Percentiles rank a stretch among this genome's conserved stretches.
phyloP scores from a whole-genome alignment of 768 basidiomycete species.

The Termitomyces sp. region DNA sequence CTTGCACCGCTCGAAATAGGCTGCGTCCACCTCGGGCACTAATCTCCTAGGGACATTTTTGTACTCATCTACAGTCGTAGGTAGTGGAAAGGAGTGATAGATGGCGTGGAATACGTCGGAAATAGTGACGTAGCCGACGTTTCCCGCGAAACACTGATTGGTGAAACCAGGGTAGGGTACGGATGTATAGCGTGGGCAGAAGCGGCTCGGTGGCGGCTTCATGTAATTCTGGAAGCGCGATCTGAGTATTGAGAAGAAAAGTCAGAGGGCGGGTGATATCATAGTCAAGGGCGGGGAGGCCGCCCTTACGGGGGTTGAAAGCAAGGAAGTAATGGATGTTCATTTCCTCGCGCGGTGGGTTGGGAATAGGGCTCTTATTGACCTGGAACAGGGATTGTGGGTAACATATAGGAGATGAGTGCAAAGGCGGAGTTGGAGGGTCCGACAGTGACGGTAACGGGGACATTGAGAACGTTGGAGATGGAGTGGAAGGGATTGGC shows the following conservation, averaged over 20 bases:
- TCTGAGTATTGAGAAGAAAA: conserved; percentile 15
- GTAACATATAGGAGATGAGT: conserved; percentile 26
- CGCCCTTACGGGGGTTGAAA: conserved; percentile 22
- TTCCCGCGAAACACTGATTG: conserved; percentile 27
- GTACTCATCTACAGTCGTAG: conserved; percentile 42
- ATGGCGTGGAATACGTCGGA: conserved; percentile 44
- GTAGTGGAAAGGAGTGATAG: conserved; percentile 40
- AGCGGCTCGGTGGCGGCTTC: conserved; percentile 41
- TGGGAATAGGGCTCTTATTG: conserved; percentile 18
- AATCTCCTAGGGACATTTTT: conserved; percentile 24
- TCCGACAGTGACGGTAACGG: conserved; percentile 22
- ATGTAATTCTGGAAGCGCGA: conserved; percentile 25
- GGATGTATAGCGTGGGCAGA: conserved; percentile 26
- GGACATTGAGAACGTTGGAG: conserved; percentile 28
- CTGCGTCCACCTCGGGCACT: conserved; percentile 32
- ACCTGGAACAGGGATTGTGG: conserved; percentile 17
- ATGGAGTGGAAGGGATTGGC: conserved; percentile 26
- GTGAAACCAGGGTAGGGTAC: conserved; percentile 25
- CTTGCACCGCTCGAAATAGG: conserved; percentile 39
- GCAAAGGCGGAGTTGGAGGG: conserved; percentile 27
- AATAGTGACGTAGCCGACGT: conserved; percentile 33
- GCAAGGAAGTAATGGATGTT: conserved; percentile 39
- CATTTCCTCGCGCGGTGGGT: conserved; percentile 20
- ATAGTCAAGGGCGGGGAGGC: conserved; percentile 27
- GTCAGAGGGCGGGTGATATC: conserved; percentile 33